These are phyloP conservation scores for Epichloe sibirici DNA, from an alignment of 2,329 filamentous ascomycete species.

Conservation along the genomic window DNA sequence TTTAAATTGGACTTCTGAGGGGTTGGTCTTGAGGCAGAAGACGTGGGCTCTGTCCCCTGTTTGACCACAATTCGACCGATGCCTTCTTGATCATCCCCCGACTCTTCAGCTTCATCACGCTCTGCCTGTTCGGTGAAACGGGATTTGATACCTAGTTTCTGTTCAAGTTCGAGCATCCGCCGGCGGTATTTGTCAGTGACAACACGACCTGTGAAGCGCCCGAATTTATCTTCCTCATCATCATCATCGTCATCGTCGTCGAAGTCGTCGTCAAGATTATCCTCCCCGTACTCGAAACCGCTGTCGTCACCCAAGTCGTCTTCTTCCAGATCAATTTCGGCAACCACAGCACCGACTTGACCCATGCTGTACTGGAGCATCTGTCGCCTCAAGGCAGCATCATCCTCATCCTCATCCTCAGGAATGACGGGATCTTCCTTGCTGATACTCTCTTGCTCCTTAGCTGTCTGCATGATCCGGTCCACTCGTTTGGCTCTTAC, in stretches of 20 bases:
- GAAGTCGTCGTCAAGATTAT: constrained; percentile 37
- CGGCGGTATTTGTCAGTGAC: constrained; percentile 64
- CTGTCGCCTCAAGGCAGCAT: constrained; percentile 66
- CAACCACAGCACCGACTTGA: constrained; percentile 84
- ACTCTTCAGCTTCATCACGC: constrained; percentile 21
- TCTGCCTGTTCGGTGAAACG: constrained; percentile 42
- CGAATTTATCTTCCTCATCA: constrained; percentile 65
- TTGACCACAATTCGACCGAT: constrained; percentile 46
- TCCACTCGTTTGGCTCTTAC: constrained; percentile 37
- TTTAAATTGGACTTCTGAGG: constrained; percentile 23
- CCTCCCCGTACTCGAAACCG: constrained; percentile 43
- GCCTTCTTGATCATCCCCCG: constrained; percentile 31
- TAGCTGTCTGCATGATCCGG: constrained; percentile 44
- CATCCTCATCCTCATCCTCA: constrained; percentile 65
- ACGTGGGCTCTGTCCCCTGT: constrained; percentile 9
- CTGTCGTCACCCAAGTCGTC: constrained; percentile 39
- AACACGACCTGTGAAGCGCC: constrained; percentile 54
- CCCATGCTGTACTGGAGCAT: constrained; percentile 86
- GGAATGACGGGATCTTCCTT: constrained; percentile 44
- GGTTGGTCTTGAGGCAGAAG: constrained; percentile 10
- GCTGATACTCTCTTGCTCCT: constrained; percentile 37
- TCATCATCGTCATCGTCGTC: constrained; percentile 39
- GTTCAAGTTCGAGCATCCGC: constrained; percentile 77
- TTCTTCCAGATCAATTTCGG: constrained; percentile 77
- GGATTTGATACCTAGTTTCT: constrained; percentile 52